phyloP scores from a whole-genome alignment of 345 rosid genomes.

The Toxicodendron radicans region DNA sequence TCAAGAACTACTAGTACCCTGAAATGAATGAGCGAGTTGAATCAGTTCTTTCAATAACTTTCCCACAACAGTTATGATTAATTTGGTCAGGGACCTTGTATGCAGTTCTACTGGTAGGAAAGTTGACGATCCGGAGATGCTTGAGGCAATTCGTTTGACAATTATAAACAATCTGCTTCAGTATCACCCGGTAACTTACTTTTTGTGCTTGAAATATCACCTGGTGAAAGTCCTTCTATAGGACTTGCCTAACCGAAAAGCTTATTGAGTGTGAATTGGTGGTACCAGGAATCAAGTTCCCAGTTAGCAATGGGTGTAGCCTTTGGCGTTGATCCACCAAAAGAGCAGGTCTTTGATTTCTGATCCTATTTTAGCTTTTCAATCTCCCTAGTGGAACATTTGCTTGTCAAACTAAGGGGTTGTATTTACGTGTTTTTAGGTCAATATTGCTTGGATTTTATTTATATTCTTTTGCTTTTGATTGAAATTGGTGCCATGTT shows the following conservation, averaged over 20 bases:
- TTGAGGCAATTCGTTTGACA: constrained; percentile 95
- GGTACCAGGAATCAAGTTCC: constrained; percentile 88
- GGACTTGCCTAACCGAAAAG: constrained; percentile 9
- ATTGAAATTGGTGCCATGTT: background rate
- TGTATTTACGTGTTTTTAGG: background rate
- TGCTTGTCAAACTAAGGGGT: background rate
- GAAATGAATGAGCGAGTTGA: background rate
- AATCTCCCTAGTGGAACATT: constrained; percentile 1
- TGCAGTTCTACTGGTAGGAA: constrained; percentile 90
- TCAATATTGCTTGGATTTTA: background rate
- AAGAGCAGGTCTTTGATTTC: constrained; percentile 44
- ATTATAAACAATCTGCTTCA: constrained; percentile 82
- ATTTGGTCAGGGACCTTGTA: constrained; percentile 16
- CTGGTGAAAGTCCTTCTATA: background rate
- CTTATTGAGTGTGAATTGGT: constrained; percentile 26
- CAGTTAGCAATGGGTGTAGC: constrained; percentile 96
- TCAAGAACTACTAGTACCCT: background rate
- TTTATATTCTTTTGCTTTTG: background rate
- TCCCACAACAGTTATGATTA: constrained; percentile 8
- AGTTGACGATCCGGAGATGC: constrained; percentile 92
- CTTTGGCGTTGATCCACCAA: constrained; percentile 83
- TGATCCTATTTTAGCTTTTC: constrained; percentile 1
- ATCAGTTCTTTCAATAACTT: background rate
- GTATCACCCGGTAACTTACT: constrained; percentile 80
- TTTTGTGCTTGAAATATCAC: constrained; percentile 7